phyloP scores from a whole-genome alignment of 148 eudicot genomes.

The Rhododendron williamsianum region DNA sequence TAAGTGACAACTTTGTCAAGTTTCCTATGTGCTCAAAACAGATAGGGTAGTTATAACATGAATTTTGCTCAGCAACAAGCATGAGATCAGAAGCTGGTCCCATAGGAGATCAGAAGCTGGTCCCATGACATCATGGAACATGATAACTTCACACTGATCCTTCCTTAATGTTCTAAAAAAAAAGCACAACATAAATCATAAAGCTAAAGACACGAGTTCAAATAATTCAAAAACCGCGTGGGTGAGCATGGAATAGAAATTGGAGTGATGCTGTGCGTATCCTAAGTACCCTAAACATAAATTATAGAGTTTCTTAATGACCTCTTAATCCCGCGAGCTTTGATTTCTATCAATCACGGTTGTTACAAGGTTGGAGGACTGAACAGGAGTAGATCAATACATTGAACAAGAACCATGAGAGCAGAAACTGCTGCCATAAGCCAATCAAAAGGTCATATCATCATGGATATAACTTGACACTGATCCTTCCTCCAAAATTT shows the following conservation, averaged over 20 bases:
- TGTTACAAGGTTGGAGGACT: not conserved
- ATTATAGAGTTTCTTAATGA: not conserved
- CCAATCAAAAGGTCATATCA: not conserved
- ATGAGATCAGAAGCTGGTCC: not conserved
- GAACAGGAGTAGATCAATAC: not conserved
- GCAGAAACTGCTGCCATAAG: not conserved
- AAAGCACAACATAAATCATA: not conserved
- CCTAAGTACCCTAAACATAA: not conserved
- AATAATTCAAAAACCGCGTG: not conserved
- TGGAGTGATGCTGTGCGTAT: not conserved
- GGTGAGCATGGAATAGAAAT: not conserved
- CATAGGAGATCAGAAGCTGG: not conserved
- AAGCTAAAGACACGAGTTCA: not conserved
- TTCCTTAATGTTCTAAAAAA: not conserved
- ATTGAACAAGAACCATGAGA: not conserved
- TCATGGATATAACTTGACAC: not conserved
- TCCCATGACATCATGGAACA: not conserved
- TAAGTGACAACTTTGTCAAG: not conserved
- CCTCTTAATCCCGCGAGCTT: slow-evolving; percentile 17
- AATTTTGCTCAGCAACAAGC: not conserved
- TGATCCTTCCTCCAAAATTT: not conserved
- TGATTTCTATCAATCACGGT: slow-evolving; percentile 12
- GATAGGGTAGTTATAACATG: not conserved
- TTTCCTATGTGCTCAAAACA: not conserved
- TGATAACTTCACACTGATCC: not conserved